Evolutionary conservation across 2,329 filamentous ascomycete genomes (phyloP), one percentile per base, ranked within the genome.

Genomic region (Diaporthe humulicola): DNA sequence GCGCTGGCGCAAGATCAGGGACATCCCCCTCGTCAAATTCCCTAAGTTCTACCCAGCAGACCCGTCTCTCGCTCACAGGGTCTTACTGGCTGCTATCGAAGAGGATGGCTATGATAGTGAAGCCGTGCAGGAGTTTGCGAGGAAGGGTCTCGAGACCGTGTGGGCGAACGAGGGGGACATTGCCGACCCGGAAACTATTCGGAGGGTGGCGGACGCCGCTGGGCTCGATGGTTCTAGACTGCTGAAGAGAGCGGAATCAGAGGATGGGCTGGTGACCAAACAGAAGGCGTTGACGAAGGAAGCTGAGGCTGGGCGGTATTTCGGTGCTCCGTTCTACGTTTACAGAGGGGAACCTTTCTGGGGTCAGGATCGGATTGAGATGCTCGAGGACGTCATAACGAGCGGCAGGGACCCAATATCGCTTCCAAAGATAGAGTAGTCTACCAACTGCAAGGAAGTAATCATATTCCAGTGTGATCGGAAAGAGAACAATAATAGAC

Each of bases 41-140:
- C 80, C 78, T 28, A 77, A 75, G 45, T 77, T 74, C 71, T 78
- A 78, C 64, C 77, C 77, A 2, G 77, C 77, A 17, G 76, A 82
- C 22, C 81, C 81, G 0, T 82, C 81, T 9, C 78, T 81, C 8
- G 80, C 81, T 14, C 80, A 82, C 71, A 28, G 64, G 25, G 64
- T 69, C 10, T 25, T 69, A 22, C 42, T 69, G 28, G 64, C 64
- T 33, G 42, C 64, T n/a, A 52, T 69, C 4, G 64, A 69, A 48
- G 64, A 69, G 64, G 57, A 61, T 8, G 57, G 57, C 36, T 42
- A 61, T 3, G 57, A 61, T 5, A 19, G n/a, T 2, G 22, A 42
- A 0, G 57, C 57, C 14, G 57, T 61, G n/a, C 57, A 61, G 38
- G 36, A 61, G 19, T 61, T 61, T 7, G 57, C 57, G 33, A 42